Evolutionary conservation across 768 basidiomycete genomes (phyloP).

Genomic region (Leucosporidium yakuticum): DNA sequence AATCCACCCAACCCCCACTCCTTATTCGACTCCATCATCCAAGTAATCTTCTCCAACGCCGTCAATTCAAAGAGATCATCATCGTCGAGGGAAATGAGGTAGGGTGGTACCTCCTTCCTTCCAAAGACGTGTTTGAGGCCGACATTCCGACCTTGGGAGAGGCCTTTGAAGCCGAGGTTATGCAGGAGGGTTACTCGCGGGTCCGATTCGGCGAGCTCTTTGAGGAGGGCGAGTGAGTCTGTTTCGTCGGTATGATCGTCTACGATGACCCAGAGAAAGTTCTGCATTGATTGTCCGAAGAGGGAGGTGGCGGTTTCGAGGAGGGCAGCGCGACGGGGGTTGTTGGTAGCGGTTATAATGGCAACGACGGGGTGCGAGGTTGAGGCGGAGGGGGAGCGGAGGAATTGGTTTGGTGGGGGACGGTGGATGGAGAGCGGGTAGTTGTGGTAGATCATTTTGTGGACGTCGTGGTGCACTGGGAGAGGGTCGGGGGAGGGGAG

Average conservation of each 20-base stretch:
- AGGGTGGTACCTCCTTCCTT: too few species aligned
- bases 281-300: constrained; percentile 31
- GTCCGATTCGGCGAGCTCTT: too few species aligned
- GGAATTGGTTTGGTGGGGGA: constrained; percentile 31
- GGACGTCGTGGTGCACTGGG: constrained; percentile 25
- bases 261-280: constrained; percentile 35
- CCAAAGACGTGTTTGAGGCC: too few species aligned
- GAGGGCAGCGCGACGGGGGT: constrained; percentile 24
- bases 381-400: constrained; percentile 19
- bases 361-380: constrained; percentile 24
- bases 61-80: constrained; percentile 31
- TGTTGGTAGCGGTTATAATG: constrained; percentile 35
- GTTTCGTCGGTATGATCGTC: constrained; percentile 24
- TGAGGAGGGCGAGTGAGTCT: too few species aligned
- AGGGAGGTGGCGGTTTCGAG: constrained; percentile 28
- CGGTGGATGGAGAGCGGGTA: constrained; percentile 18
- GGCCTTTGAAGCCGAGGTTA: too few species aligned
- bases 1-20: constrained; percentile 33
- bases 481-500: constrained; percentile 12
- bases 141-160: too few species aligned
- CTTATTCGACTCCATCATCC: constrained; percentile 34
- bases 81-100: too few species aligned
- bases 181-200: too few species aligned
- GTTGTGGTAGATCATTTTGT: constrained; percentile 30
- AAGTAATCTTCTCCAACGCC: constrained; percentile 33